Percentiles rank a stretch among this genome's conserved stretches.
phyloP scores from a whole-genome alignment of 805 yeast species.

The Nakazawaea sp. region DNA sequence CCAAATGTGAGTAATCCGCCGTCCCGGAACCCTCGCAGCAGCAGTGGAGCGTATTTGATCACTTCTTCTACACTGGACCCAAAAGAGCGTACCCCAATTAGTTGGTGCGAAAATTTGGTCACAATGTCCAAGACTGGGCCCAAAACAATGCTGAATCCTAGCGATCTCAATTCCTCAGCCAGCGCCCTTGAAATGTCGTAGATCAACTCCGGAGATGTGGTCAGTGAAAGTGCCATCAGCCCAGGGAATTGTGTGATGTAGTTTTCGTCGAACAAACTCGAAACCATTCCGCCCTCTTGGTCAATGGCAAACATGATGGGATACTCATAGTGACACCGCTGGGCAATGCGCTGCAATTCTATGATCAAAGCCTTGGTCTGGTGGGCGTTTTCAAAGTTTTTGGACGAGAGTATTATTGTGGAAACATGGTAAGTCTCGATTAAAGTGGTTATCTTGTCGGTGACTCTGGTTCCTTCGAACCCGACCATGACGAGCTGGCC shows the following conservation, averaged over 20 bases:
- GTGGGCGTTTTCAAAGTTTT: constrained; percentile 42
- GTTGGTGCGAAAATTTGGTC: constrained; percentile 45
- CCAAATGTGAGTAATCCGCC: constrained; percentile 52
- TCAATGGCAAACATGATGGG: constrained; percentile 55
- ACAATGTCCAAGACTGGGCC: constrained; percentile 63
- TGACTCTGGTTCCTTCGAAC: constrained; percentile 47
- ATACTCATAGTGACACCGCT: constrained; percentile 37
- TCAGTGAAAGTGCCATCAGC: constrained; percentile 57
- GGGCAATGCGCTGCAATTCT: constrained; percentile 50
- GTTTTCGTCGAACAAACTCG: constrained; percentile 46
- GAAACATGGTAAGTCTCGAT: constrained; percentile 45
- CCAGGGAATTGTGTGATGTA: constrained; percentile 54
- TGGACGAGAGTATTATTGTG: constrained; percentile 42
- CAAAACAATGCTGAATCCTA: constrained; percentile 48
- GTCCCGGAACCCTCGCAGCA: constrained; percentile 43
- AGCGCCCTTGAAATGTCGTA: constrained; percentile 47
- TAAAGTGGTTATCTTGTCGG: constrained; percentile 44
- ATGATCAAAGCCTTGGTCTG: constrained; percentile 43
- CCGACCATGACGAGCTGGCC: constrained; percentile 59
- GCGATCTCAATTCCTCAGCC: constrained; percentile 42
- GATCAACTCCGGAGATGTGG: constrained; percentile 41
- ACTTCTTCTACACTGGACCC: constrained; percentile 58
- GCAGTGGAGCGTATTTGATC: constrained; percentile 43
- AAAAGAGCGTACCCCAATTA: constrained; percentile 54
- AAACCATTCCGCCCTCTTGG: constrained; percentile 60